phyloP scores from a whole-genome alignment of 805 yeast species.

The Metschnikowia hibisci region DNA sequence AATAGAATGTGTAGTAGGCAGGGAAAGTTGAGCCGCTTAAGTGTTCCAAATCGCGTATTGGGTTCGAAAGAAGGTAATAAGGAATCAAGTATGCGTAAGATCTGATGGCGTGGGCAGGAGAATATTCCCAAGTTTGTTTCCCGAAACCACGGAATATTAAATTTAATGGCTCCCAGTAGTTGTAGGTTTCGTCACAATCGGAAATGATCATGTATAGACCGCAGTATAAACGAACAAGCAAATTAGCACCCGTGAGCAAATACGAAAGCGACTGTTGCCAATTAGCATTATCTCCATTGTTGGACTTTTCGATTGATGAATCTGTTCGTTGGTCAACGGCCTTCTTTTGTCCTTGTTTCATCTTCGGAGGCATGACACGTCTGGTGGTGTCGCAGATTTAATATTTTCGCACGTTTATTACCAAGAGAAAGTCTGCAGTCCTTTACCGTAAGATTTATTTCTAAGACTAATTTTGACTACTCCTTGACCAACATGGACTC shows the following conservation, averaged over 20 bases:
- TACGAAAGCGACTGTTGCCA: conserved; percentile 6
- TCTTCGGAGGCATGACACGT: neutral
- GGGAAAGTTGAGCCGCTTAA: conserved; percentile 17
- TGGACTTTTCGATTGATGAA: neutral
- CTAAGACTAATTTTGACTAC: neutral
- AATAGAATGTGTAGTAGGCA: conserved; percentile 45
- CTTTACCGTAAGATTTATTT: too few species aligned
- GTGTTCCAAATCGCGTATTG: conserved; percentile 17
- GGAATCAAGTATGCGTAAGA: conserved; percentile 76
- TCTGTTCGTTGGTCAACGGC: neutral
- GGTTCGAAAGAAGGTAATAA: conserved; percentile 30
- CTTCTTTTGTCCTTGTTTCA: neutral
- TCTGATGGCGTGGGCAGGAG: conserved; percentile 83
- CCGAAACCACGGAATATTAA: conserved; percentile 76
- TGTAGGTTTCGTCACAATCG: conserved; percentile 90
- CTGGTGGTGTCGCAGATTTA: neutral
- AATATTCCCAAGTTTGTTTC: conserved; percentile 94
- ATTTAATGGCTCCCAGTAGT: conserved; percentile 93
- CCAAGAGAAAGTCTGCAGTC: neutral
- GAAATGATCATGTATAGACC: conserved; percentile 65
- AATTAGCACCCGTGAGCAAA: conserved; percentile 14
- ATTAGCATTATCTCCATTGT: neutral
- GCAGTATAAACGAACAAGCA: conserved; percentile 29
- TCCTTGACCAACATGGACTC: conserved; percentile 76
- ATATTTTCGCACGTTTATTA: conserved; percentile 1